Conservation (phyloP, 106 monocot species). For the Narthecium ossifragum region DNA sequence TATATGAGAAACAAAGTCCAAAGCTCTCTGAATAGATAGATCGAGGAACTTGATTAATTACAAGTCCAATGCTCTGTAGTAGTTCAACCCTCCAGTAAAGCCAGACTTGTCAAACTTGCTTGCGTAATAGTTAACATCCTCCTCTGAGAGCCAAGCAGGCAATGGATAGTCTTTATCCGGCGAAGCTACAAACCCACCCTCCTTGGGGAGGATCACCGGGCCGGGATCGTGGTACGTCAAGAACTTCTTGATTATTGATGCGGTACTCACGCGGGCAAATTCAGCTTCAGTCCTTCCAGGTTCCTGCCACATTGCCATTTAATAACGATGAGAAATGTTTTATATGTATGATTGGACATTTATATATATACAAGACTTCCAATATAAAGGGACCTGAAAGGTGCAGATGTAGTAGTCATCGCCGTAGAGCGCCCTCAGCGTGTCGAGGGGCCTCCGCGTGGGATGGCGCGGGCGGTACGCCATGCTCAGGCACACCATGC, state of each 20-base stretch:
- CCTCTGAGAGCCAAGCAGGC: slow-evolving; percentile 54
- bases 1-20: too few species aligned
- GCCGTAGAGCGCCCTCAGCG: background rate
- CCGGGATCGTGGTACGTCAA: slow-evolving; percentile 25
- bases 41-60: slow-evolving; percentile 23
- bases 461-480: slow-evolving; percentile 10
- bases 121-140: slow-evolving; percentile 41
- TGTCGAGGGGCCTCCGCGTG: slow-evolving; percentile 12
- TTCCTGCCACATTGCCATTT: slow-evolving; percentile 14
- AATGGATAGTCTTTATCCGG: slow-evolving; percentile 7
- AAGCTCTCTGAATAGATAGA: too few species aligned
- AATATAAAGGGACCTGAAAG: background rate
- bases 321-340: background rate
- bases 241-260: slow-evolving; percentile 17
- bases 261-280: slow-evolving; percentile 18
- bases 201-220: slow-evolving; percentile 27
- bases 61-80: slow-evolving; percentile 47
- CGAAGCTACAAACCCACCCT: slow-evolving; percentile 18
- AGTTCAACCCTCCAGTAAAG: slow-evolving; percentile 60
- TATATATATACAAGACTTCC: background rate
- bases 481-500: slow-evolving; percentile 26
- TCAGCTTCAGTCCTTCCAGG: slow-evolving; percentile 33
- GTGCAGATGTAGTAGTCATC: slow-evolving; percentile 9
- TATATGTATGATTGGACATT: background rate
- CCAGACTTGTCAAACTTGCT: slow-evolving; percentile 56